Evolutionary conservation across 73 alveolate species (phyloP).

Genomic region (Tetrahymena borealis): DNA sequence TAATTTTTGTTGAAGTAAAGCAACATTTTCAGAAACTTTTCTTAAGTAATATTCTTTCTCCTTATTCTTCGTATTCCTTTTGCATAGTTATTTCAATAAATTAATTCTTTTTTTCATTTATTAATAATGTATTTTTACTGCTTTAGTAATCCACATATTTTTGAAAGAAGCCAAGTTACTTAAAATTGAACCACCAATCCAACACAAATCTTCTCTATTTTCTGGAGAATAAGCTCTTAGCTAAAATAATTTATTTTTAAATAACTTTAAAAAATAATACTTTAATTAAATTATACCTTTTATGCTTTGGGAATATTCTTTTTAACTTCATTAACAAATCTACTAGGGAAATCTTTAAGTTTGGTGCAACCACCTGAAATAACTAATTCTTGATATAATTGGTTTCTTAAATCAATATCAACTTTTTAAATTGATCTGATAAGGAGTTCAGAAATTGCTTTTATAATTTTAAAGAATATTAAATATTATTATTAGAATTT

Average conservation of each 20-base stretch:
- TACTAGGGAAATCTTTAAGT: constrained; percentile 44
- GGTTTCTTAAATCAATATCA: constrained; percentile 76
- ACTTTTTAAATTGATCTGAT: constrained; percentile 66
- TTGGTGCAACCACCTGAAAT: constrained; percentile 74
- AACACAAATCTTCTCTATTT: constrained; percentile 70
- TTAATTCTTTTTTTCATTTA: constrained; percentile 2
- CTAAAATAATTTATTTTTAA: background rate
- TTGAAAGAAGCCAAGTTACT: constrained; percentile 78
- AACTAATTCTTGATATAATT: constrained; percentile 52
- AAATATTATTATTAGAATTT: background rate
- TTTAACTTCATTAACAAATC: constrained; percentile 53
- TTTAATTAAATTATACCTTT: constrained; percentile 53
- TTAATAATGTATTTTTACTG: constrained; percentile 34
- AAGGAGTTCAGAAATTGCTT: constrained; percentile 66
- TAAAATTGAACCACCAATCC: constrained; percentile 93
- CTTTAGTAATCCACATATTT: constrained; percentile 87
- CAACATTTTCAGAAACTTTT: constrained; percentile 14
- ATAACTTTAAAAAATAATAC: constrained; percentile 61
- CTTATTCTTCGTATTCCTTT: constrained; percentile 40
- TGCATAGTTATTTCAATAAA: background rate
- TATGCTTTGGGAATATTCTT: constrained; percentile 68
- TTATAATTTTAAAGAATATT: background rate
- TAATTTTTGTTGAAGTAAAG: too few relatives aligned
- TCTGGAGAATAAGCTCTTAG: constrained; percentile 75
- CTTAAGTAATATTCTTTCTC: constrained; percentile 33